A percentile compares a stretch with the other conserved stretches of the same genome.
These are phyloP conservation scores for maize (Zea mays) DNA, from an alignment of 176 grass and related monocot genomes.

Conservation along the genomic window Zm-B73-REFERENCE-NAM-5.0 NC_050101.1:72048001-72048500, in stretches of 20 bases:
- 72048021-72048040: too few species aligned
- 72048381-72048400: not conserved
- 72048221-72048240: conserved; percentile 66
- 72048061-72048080: too few species aligned
- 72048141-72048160: too few species aligned
- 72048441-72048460: conserved; percentile 35
- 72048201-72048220: conserved; percentile 78
- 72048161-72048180: too few species aligned
- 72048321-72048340: conserved; percentile 17
- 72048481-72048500: not conserved
- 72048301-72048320: conserved; percentile 82
- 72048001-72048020: too few species aligned
- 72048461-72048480: not conserved
- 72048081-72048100: too few species aligned
- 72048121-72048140: too few species aligned
- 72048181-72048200: conserved; percentile 62
- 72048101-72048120: too few species aligned
- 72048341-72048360: not conserved
- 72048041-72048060: too few species aligned
- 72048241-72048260: conserved; percentile 92
- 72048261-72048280: conserved; percentile 78
- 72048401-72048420: not conserved
- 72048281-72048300: conserved; percentile 54
- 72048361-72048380: not conserved
- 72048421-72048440: conserved; percentile 85